Evolutionary conservation across 75 land plant species (phyloP), one percentile per base, ranked within the genome.

Genomic region (Cunninghamia lanceolata): DNA sequence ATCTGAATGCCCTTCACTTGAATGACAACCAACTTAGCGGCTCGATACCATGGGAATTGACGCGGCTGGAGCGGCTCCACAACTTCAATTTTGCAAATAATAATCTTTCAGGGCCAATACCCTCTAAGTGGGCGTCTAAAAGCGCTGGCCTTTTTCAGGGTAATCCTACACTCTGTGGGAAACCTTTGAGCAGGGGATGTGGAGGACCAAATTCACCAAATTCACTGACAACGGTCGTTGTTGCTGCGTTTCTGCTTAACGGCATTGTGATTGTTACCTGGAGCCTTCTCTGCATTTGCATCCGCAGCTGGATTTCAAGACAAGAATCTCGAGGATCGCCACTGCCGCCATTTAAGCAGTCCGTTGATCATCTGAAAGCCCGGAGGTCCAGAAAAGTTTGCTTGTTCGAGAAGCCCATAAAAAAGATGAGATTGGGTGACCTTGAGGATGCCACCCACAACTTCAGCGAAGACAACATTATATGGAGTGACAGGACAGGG

Each of bases 381-480:
- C 82, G 73, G 11, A 85, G 85, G 42, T 52, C 76, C 4, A 42
- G 88, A 10, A 39, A 21, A 30, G 90, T 89, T n/a, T 74, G 86
- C 30, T 88, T 88, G 84, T 89, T 89, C 74, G 89, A 88, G 56
- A 77, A 84, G 83, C 90, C 89, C 21, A 38, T 89, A 28, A 86
- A 85, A 50, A 88, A 88, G 39, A 84, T 89, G 14, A 56, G 78
- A 63, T 46, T 89, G 54, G 66, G 70, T 17, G 89, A 89, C 47
- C 83, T 89, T 17, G 40, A 1, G 40, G 40, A 40, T 40, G 40
- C 40, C 1, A 40, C 40, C n/a, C n/a, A n/a, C n/a, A n/a, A n/a
- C n/a, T n/a, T n/a, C n/a, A n/a, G n/a, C n/a, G n/a, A n/a, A n/a
- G n/a, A n/a, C n/a, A n/a, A n/a, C n/a, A n/a, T n/a, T n/a, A n/a